phyloP scores from a whole-genome alignment of 2,329 filamentous ascomycete species.

The Bipolaris oryzae region DNA sequence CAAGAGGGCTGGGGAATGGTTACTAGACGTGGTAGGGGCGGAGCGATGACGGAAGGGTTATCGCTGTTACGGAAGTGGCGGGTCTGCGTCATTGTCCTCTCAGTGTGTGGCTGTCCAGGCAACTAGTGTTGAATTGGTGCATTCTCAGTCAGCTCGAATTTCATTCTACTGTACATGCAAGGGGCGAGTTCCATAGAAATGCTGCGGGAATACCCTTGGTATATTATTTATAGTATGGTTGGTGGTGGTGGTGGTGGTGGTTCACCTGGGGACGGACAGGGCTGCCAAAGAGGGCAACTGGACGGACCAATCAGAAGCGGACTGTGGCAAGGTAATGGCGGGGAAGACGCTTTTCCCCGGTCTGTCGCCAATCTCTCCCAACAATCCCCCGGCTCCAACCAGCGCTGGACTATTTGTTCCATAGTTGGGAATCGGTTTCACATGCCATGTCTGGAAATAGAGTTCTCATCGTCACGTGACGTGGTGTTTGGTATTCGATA shows the following conservation, averaged over 20 bases:
- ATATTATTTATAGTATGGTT: background rate
- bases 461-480: background rate
- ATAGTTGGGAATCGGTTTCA: background rate
- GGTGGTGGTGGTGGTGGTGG: background rate
- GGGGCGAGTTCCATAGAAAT: background rate
- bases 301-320: background rate
- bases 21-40: conserved; percentile 6
- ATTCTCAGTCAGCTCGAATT: background rate
- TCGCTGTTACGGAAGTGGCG: conserved; percentile 17
- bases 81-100: conserved; percentile 10
- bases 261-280: background rate
- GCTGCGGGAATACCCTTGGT: background rate
- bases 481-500: background rate
- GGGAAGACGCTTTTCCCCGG: too few species aligned
- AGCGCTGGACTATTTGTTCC: background rate
- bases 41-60: conserved; percentile 15
- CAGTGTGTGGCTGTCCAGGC: conserved; percentile 1
- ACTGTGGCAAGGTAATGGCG: background rate
- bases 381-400: background rate
- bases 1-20: conserved; percentile 8
- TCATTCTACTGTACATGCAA: background rate
- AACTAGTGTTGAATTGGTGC: background rate
- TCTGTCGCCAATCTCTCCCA: background rate
- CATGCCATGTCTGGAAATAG: background rate
- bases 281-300: background rate